Conservation (phyloP, 371 early-diverging fungal genomes). For the Mucor sp. region DNA sequence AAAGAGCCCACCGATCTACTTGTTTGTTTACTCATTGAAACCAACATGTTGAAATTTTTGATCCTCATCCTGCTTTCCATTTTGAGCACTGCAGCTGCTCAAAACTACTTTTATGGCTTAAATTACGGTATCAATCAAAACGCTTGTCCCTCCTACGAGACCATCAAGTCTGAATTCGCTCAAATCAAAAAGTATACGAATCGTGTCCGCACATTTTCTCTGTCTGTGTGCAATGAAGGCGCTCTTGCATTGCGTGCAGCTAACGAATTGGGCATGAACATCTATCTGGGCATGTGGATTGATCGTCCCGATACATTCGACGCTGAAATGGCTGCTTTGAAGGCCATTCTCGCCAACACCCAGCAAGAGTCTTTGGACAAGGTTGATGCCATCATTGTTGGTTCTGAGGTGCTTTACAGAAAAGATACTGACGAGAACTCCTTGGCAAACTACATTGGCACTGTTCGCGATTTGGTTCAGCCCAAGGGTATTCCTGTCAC, state of each 20-base stretch:
- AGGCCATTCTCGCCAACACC: conserved; percentile 34
- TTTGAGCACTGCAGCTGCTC: not conserved
- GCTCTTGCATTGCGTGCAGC: conserved; percentile 61
- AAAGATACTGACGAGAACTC: conserved; percentile 43
- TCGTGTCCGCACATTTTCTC: conserved; percentile 56
- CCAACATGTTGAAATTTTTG: conserved; percentile 2
- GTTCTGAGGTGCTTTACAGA: conserved; percentile 67
- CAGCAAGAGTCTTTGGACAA: conserved; percentile 18
- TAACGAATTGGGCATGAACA: conserved; percentile 54
- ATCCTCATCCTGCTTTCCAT: not conserved
- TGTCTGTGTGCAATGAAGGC: conserved; percentile 60
- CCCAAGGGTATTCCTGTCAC: conserved; percentile 48
- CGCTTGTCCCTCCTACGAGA: conserved; percentile 55
- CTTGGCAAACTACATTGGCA: conserved; percentile 36
- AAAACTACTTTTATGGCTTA: conserved; percentile 48
- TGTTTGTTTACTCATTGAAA: not conserved
- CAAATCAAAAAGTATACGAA: conserved; percentile 52
- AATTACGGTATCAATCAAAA: conserved; percentile 60
- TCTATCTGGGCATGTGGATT: conserved; percentile 68
- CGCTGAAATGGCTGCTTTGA: conserved; percentile 49
- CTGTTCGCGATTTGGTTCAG: conserved; percentile 34
- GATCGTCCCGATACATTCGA: conserved; percentile 52
- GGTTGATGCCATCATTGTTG: conserved; percentile 59
- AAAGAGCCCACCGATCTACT: not conserved
- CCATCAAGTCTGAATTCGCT: conserved; percentile 49